phyloP scores from a whole-genome alignment of 768 basidiomycete genomes.

The Tylopilus rubrobrunneus region DNA sequence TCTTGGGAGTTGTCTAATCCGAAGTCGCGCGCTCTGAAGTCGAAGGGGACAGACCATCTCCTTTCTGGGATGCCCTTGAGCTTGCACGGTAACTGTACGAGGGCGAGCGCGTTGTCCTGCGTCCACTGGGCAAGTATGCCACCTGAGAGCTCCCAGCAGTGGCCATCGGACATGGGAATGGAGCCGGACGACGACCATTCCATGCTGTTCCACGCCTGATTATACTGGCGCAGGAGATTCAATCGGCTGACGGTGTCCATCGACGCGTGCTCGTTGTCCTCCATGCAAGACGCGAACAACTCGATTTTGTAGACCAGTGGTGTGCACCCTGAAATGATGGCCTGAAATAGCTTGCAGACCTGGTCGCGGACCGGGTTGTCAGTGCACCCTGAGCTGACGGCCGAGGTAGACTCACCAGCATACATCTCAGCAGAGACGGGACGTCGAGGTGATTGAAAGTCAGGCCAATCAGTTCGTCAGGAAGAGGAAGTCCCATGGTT shows the following conservation, averaged over 20 bases:
- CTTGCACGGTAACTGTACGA: conserved; percentile 31
- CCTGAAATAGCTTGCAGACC: conserved; percentile 31
- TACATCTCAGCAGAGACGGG: conserved; percentile 26
- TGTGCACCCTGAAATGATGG: conserved; percentile 23
- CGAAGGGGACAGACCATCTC: conserved; percentile 27
- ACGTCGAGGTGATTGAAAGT: conserved; percentile 28
- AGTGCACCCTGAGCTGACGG: not conserved
- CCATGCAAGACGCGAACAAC: conserved; percentile 28
- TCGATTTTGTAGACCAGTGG: conserved; percentile 30
- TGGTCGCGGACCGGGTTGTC: not conserved
- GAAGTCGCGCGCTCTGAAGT: conserved; percentile 34
- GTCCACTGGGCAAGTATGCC: conserved; percentile 32
- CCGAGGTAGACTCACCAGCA: conserved; percentile 18
- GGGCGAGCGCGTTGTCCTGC: conserved; percentile 14
- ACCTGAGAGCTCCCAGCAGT: conserved; percentile 34
- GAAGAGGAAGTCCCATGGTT: conserved; percentile 23
- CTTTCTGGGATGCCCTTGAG: conserved; percentile 24
- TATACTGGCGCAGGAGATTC: conserved; percentile 24
- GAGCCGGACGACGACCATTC: conserved; percentile 12
- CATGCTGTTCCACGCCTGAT: conserved; percentile 29
- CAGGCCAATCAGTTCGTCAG: conserved; percentile 27
- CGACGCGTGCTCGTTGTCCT: conserved; percentile 17
- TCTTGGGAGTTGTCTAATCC: conserved; percentile 35
- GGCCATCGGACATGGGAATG: conserved; percentile 16
- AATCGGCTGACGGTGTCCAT: conserved; percentile 23